Percentiles rank a stretch among this genome's conserved stretches.
phyloP scores from a whole-genome alignment of 495 filamentous ascomycete species.

The Endocarpon pusillum region DNA sequence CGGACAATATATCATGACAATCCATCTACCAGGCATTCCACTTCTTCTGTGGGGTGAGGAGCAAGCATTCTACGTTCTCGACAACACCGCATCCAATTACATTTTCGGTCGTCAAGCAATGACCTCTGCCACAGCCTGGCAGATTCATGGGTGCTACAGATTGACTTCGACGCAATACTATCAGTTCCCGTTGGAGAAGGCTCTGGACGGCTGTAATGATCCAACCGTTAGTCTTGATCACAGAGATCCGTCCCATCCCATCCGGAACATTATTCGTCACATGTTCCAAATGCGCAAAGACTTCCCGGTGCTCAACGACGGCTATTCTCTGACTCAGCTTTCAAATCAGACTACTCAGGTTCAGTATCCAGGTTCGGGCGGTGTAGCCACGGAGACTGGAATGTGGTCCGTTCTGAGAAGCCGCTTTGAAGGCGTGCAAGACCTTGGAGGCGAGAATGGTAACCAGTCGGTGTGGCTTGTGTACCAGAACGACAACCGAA shows the following conservation, averaged over 20 bases:
- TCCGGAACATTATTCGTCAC: conserved; percentile 48
- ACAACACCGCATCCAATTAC: conserved; percentile 52
- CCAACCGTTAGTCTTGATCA: conserved; percentile 42
- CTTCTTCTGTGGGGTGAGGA: conserved; percentile 54
- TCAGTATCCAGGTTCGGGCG: conserved; percentile 34
- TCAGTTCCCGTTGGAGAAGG: conserved; percentile 37
- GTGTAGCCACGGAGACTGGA: conserved; percentile 41
- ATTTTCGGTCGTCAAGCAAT: conserved; percentile 54
- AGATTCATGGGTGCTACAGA: conserved; percentile 49
- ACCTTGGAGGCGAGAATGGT: conserved; percentile 24
- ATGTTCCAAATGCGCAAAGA: conserved; percentile 46
- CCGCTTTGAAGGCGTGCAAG: conserved; percentile 31
- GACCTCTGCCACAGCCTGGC: conserved; percentile 49
- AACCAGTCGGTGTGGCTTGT: conserved; percentile 49
- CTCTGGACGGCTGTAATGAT: conserved; percentile 41
- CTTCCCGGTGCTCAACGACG: conserved; percentile 46
- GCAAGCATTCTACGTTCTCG: conserved; percentile 49
- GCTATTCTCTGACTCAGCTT: conserved; percentile 40
- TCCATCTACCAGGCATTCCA: conserved; percentile 51
- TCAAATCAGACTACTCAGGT: conserved; percentile 40
- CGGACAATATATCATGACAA: conserved; percentile 43
- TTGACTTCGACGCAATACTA: conserved; percentile 38
- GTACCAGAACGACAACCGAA: conserved; percentile 43
- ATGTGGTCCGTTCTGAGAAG: conserved; percentile 49
- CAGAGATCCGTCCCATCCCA: conserved; percentile 48